Base-by-base conservation (phyloP, 306 rosid genomes). In the Glycine soja region DNA sequence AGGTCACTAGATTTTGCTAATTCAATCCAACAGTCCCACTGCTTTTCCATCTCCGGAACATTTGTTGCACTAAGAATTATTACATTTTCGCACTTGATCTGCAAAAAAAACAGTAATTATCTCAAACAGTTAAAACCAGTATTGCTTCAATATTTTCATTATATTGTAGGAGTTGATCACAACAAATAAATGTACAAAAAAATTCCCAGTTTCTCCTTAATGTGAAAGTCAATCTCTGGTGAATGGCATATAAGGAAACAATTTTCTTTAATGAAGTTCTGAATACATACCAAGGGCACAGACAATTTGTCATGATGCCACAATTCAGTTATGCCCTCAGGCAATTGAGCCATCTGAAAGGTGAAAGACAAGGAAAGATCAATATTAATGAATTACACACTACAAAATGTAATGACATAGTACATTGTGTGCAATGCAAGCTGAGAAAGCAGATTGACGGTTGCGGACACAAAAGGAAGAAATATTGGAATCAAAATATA, bases 291-390 rank as follows among this genome's bases (percentile, higher is more conserved):
- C 97, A 95, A 84, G 10, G 98, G 99, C 81, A 91, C 91, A 8
- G 84, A 73, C 90, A 93, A 82, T 54, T 82, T 85, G 81, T 85
- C 97, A 47, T 95, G 99, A 84, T 93, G 99, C 90, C 93, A 87
- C 62, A 93, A 78, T 81, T 95, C 97, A 14, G 99, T 95, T 75
- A 95, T 93, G 81, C 98, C 98, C 88, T 95, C 98, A 0, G 99
- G 99, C 86, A 95, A 80, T 65, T 87, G 98, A 81, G 96, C 99
- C 99, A 95, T 93, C 97, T 93, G 93, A 87, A 83, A 95, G 73
- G 78, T 42, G 85, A 86, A 75, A 83, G 66, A 70, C 72, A 79
- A 67, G 66, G 50, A 59, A 70, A 79, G 75, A 58, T 61, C 50
- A 88, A 68, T 79, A 58, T 75, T 50, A 81, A 63, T 15, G 43